Evolutionary conservation across 345 rosid species (phyloP).

Genomic region (Excoecaria cochinchinensis): DNA sequence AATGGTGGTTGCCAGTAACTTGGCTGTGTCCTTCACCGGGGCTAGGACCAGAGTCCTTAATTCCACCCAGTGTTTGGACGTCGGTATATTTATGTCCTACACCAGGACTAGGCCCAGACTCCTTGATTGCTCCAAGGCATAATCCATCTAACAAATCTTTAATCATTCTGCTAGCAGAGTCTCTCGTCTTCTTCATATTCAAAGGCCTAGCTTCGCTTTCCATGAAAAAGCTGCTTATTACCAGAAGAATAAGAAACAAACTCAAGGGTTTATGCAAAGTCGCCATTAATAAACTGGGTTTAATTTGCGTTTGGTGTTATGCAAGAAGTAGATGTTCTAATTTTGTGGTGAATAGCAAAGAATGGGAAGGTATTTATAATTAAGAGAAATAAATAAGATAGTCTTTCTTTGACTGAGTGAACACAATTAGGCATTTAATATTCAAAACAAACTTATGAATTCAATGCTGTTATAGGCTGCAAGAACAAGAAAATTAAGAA

Average conservation of each 20-base stretch:
- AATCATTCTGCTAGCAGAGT: conserved; percentile 17
- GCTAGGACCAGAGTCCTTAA: conserved; percentile 43
- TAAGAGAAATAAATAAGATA: neutral
- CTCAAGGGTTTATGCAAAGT: conserved; percentile 15
- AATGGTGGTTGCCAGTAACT: conserved; percentile 1
- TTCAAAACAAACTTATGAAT: conserved; percentile 6
- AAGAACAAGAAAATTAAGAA: neutral
- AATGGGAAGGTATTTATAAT: neutral
- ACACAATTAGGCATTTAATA: neutral
- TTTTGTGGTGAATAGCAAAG: neutral
- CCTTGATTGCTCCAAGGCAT: conserved; percentile 46
- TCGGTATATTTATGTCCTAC: neutral
- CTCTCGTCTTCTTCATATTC: conserved; percentile 20
- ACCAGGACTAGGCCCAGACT: conserved; percentile 34
- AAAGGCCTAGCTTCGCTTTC: conserved; percentile 44
- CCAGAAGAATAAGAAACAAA: conserved; percentile 24
- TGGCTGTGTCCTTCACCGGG: conserved; percentile 42
- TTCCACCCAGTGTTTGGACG: neutral
- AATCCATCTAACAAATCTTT: conserved; percentile 39
- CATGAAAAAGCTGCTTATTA: conserved; percentile 20
- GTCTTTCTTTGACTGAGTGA: conserved; percentile 20
- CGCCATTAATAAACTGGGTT: conserved; percentile 18
- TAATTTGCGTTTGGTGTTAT: no score
- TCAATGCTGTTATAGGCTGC: neutral
- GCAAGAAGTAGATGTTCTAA: no score